Evolutionary conservation across 495 filamentous ascomycete genomes (phyloP).

Genomic region (Cenococcum geophilum): DNA sequence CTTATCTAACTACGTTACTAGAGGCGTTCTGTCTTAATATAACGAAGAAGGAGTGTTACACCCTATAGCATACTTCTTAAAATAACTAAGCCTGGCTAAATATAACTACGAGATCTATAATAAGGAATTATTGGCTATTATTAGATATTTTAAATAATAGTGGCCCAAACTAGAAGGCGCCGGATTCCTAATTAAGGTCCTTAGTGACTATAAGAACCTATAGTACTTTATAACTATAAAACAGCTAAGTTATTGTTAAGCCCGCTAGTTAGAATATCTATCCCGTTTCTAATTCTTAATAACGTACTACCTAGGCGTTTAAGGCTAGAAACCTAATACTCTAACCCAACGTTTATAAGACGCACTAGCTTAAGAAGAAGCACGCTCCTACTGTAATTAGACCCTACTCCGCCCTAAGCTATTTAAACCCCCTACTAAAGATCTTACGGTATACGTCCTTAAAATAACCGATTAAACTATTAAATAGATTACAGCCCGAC

Average conservation of each 20-base stretch:
- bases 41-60: slow-evolving; percentile 40
- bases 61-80: slow-evolving; percentile 35
- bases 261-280: background rate
- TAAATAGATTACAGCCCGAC: background rate
- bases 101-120: slow-evolving; percentile 35
- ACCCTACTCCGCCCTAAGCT: background rate
- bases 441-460: no score
- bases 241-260: background rate
- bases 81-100: slow-evolving; percentile 27
- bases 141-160: slow-evolving; percentile 27
- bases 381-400: background rate
- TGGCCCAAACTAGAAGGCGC: slow-evolving; percentile 3
- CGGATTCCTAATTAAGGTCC: background rate
- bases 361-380: background rate
- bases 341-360: background rate
- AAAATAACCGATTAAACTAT: background rate
- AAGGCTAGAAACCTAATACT: background rate
- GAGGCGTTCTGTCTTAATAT: background rate
- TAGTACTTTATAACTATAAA: slow-evolving; percentile 2
- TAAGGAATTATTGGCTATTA: slow-evolving; percentile 40
- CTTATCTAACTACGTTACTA: background rate
- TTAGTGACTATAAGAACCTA: slow-evolving; percentile 1
- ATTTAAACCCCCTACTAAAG: background rate
- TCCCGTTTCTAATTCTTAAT: background rate
- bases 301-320: background rate